Evolutionary conservation across 352 stramenopile genomes (phyloP).

Genomic region (Globisporangium nodosum): DNA sequence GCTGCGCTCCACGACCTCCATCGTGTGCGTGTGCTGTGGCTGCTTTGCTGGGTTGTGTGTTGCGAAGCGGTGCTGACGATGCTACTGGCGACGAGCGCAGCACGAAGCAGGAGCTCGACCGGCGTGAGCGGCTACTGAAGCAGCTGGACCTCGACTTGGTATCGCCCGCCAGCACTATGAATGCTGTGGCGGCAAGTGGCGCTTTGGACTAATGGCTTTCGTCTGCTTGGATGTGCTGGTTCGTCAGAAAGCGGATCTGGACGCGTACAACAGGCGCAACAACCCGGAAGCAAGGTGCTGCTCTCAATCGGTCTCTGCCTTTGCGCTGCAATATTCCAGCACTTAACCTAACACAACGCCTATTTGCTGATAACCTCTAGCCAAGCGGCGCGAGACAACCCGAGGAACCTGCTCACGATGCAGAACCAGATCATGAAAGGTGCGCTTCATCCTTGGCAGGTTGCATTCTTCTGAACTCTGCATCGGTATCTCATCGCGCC

Average conservation of each 20-base stretch:
- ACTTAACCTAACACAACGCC: background rate
- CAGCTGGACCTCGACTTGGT: conserved; percentile 66
- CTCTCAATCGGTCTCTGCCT: background rate
- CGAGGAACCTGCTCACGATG: conserved; percentile 63
- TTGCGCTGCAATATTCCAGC: too few relatives aligned
- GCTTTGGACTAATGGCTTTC: background rate
- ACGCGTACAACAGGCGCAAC: conserved; percentile 68
- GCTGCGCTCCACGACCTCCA: conserved; percentile 33
- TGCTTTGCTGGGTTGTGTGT: background rate
- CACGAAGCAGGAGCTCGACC: conserved; percentile 64
- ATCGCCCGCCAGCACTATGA: too few relatives aligned
- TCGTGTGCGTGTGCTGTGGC: conserved; percentile 34
- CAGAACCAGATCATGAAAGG: conserved; percentile 90
- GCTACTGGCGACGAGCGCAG: conserved; percentile 14
- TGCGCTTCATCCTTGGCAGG: conserved; percentile 3
- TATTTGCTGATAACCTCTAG: background rate
- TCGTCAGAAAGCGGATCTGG: conserved; percentile 60
- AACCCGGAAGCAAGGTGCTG: conserved; percentile 12
- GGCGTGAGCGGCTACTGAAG: conserved; percentile 53
- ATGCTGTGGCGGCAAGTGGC: background rate
- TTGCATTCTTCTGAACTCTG: background rate
- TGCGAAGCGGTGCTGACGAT: background rate
- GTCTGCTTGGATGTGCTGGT: background rate
- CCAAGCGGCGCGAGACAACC: conserved; percentile 27
- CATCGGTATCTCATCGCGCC: background rate